Conservation (phyloP, 768 basidiomycete species). For the Lactifluus hygrophoroides region DNA sequence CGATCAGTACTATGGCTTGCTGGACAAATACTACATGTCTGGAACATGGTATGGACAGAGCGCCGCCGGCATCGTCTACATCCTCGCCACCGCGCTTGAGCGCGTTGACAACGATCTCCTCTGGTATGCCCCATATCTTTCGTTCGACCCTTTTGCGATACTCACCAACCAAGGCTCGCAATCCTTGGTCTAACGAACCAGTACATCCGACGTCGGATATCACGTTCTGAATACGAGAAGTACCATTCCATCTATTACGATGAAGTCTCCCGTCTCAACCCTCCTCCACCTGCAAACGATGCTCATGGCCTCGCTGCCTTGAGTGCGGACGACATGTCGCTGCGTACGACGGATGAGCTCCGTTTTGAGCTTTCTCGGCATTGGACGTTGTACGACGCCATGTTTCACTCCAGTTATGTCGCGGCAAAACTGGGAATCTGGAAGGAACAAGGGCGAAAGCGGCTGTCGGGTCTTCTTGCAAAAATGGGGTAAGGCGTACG, state of each 20-base stretch:
- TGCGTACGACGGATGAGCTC: conserved; percentile 81
- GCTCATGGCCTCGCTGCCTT: conserved; percentile 42
- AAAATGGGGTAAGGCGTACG: conserved; percentile 83
- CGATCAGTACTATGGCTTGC: conserved; percentile 46
- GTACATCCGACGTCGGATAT: conserved; percentile 81
- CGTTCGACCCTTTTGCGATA: background rate
- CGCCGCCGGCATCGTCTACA: conserved; percentile 80
- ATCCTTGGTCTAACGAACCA: conserved; percentile 92
- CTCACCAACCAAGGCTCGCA: conserved; percentile 54
- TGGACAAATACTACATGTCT: conserved; percentile 75
- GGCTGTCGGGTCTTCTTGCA: conserved; percentile 82
- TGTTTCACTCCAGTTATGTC: conserved; percentile 96
- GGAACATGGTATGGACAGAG: conserved; percentile 89
- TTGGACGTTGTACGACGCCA: conserved; percentile 97
- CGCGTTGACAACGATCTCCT: conserved; percentile 89
- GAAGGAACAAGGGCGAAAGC: conserved; percentile 89
- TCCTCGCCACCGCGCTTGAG: conserved; percentile 84
- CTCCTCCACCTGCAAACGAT: conserved; percentile 38
- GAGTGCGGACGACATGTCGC: conserved; percentile 75
- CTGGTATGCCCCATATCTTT: conserved; percentile 48
- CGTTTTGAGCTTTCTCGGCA: conserved; percentile 93
- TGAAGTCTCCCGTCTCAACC: conserved; percentile 89
- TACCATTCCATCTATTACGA: conserved; percentile 76
- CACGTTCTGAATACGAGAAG: conserved; percentile 75
- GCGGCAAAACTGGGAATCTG: conserved; percentile 93